Evolutionary conservation across 306 rosid species (phyloP), one percentile per base, ranked within the genome.

Genomic region (Senna siamea): DNA sequence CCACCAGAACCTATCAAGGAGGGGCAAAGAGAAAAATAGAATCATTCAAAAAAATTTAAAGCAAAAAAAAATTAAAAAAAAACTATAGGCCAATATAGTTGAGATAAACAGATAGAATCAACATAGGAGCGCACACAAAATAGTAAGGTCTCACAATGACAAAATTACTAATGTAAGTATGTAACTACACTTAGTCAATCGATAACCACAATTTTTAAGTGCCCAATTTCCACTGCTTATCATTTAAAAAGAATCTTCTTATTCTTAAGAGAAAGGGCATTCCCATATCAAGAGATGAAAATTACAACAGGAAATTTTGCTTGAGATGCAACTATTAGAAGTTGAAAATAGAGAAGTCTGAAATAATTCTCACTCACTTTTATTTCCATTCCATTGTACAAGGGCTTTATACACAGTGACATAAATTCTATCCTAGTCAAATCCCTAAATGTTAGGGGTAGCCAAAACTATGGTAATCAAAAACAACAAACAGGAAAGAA

Each of bases 1-100:
- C 89, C 66, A 81, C 93, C 84, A 91, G 56, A 87, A 94, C 26
- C 98, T 93, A 76, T 64, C 67, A 37, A 37, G 35, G 38, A 58
- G 61, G 51, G 52, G 18, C 1, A 60, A 46, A 52, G 66, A 47
- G 60, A 34, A 2, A 68, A 37, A 73, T 44, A 17, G 1, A 28
- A 15, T 20, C 19, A 10, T 10, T 22, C 6, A 68, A 53, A 34
- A 12, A 65, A 0, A 0, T 4, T n/a, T n/a, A n/a, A n/a, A n/a
- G n/a, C n/a, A n/a, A n/a, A n/a, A 37, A 14, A 18, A 47, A 4
- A 37, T 20, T 18, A 15, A 5, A 62, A 70, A 22, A 41, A 40
- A 40, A 73, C 46, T 5, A 13, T 44, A 17, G 30, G 30, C 6
- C 17, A 26, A 23, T 11, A 75, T 23, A 54, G 7, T 51, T 68